Evolutionary conservation across 371 early-diverging fungal species (phyloP).

Genomic region (Circinella umbellata): DNA sequence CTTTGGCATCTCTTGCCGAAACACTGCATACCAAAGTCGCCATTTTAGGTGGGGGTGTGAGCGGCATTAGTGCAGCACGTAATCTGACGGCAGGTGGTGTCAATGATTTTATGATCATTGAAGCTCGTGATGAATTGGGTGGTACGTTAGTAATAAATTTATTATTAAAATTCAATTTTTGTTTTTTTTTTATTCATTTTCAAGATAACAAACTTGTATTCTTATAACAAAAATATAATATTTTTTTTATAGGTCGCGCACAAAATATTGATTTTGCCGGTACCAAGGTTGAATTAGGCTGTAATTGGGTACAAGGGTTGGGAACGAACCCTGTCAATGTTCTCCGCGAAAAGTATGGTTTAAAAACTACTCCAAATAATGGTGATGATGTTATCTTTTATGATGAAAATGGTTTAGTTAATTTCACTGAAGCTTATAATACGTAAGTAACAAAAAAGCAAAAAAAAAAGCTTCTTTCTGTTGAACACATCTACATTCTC

Average conservation of each 20-base stretch:
- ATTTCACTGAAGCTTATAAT: slow-evolving; percentile 27
- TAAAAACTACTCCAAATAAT: slow-evolving; percentile 32
- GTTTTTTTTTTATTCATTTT: too few species aligned
- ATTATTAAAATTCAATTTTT: too few species aligned
- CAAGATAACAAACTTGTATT: too few species aligned
- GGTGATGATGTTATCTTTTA: slow-evolving; percentile 41
- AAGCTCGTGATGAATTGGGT: slow-evolving; percentile 45
- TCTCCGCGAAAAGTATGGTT: slow-evolving; percentile 38
- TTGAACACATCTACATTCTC: neutral
- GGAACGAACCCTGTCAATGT: slow-evolving; percentile 50
- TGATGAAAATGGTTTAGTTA: slow-evolving; percentile 31
- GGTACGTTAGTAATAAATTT: slow-evolving; percentile 22
- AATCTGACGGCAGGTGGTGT: slow-evolving; percentile 42
- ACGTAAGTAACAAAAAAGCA: slow-evolving; percentile 1
- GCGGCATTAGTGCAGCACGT: slow-evolving; percentile 51
- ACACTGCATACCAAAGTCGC: slow-evolving; percentile 42
- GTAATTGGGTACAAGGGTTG: slow-evolving; percentile 59
- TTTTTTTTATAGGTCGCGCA: slow-evolving; percentile 36
- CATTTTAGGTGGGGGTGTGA: slow-evolving; percentile 52
- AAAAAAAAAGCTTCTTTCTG: neutral
- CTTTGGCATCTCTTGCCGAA: slow-evolving; percentile 3
- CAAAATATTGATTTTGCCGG: slow-evolving; percentile 44
- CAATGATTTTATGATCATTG: slow-evolving; percentile 50
- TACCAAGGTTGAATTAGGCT: slow-evolving; percentile 44
- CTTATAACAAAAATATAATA: too few species aligned